Base-by-base conservation (phyloP, 1,284 basidiomycete species). In the Heliocybe sulcata region DNA sequence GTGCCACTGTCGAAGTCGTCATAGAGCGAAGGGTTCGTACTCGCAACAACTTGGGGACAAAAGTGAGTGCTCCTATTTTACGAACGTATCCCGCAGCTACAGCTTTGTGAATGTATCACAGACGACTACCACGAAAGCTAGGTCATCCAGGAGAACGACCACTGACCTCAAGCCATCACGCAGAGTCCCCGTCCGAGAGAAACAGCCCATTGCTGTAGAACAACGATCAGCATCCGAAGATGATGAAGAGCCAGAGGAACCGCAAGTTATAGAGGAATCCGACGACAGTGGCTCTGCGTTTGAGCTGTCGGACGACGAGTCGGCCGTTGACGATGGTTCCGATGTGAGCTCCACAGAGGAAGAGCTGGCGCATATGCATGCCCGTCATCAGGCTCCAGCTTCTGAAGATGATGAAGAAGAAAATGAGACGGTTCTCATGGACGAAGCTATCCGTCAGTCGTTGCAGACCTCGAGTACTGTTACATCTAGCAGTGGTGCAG, bases 251-350 rank as follows among this genome's bases (percentile, higher is more conserved):
- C 61, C 73, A 14, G 74, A 76, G 42, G 72, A 71, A 55, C 70
- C 72, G 29, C 29, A 71, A 74, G 22, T 59, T 63, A 16, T 58
- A 2, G 56, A 67, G 16, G 83, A 84, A 54, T 81, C 77, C 10
- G 77, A 77, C 45, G 76, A 72, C 54, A 81, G 79, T 63, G 82
- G 74, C 19, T 85, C 84, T 42, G 82, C 85, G 54, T 85, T 82
- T 56, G 70, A 79, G 25, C 67, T 58, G 10, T 75, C 72, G 45
- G 70, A 75, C 29, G 65, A 68, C 25, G 74, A 76, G 35, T 57
- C 53, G 48, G 59, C 56, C 27, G 54, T 61, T 52, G 60, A 64
- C 31, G 63, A 61, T 22, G 56, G 57, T 27, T 54, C 55, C 45
- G 53, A 65, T 26, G 62, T 60, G 59, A 57, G 16, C 29, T 48